Evolutionary conservation across 257 asterid genomes (phyloP), one percentile per base, ranked within the genome.

Genomic region (Cordia subcordata): DNA sequence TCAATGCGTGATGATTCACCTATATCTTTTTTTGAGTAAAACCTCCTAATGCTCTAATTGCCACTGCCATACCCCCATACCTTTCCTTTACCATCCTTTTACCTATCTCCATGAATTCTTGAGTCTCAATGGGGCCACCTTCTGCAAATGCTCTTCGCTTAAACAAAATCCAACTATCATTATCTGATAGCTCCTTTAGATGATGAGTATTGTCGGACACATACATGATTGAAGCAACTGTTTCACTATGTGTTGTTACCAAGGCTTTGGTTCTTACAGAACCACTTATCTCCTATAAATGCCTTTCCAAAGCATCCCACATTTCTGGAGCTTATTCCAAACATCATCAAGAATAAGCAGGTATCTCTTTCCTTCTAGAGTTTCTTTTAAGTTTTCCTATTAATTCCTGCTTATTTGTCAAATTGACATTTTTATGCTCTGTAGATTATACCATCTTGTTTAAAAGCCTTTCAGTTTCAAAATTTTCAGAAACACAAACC

Each of bases 261-360:
- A 63, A 4, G 20, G 53, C 47, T 13, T 22, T 40, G 37, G 38
- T 63, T 16, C 68, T 54, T 13, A 35, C 38, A 11, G 22, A 51
- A 16, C 58, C 50, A 33, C 67, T 35, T 16, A 62, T 51, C n/a
- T 35, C 58, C 13, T 17, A 6, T 53, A 63, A 38, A 40, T 42
- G 8, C 10, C 10, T 42, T 42, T 54, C 45, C 0, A 42, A 3
- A 10, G 1, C 2, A 3, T 61, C 53, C 83, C 73, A 70, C 3
- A 11, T 8, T 8, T 0, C 21, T 0, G 0, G 8, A 64, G 46
- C 0, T 53, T 71, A 14, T n/a, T 54, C 80, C 80, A 74, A 8
- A 74, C 46, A 18, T 78, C 84, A 46, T 78, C 74, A 18, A 68
- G 60, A 19, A 74, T 58, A 1, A 78, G 61, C 2, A 78, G 23